Base-by-base conservation (phyloP, 2,329 filamentous ascomycete species). In the Fusarium pseudocircinatum region DNA sequence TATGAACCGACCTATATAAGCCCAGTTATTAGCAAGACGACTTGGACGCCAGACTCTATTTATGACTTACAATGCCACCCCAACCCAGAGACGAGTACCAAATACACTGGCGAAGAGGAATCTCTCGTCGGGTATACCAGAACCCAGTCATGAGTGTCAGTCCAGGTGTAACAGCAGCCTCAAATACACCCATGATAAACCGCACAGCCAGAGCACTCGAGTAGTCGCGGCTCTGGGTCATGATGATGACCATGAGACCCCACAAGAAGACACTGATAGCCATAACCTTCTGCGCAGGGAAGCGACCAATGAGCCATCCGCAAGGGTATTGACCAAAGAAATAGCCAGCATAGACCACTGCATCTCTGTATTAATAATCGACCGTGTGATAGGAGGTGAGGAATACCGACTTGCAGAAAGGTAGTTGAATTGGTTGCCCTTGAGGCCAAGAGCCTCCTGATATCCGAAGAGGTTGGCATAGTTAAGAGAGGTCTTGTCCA, bases 401-500 rank as follows among this genome's bases (percentile, higher is more conserved):
- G n/a, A 18, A 16, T 10, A 40, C 60, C 28, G 28, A 63, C 60
- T 63, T 28, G 60, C 60, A 7, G 60, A 63, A 10, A 63, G 60
- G 15, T 63, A 63, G 32, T 47, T 63, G 12, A 63, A 63, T 13
- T 63, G 60, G 14, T 47, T 60, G 12, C 60, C 60, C n/a, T 63
- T 59, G 7, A 63, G 60, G 3, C 60, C 42, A 1, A 63, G n/a
- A 7, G 60, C 60, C 18, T 47, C 60, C 12, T 63, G 60, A 24
- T 63, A 63, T 11, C 60, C 60, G 12, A 63, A 63, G 4, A 63
- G 42, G 14, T 63, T 63, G n/a, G 60, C 60, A 47, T 63, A 63
- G 60, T 63, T 63, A 3, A 63, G 53, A n/a, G 60, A 63, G 1
- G 60, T 63, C n/a, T 63, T 63, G 16, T 63, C 60, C 60, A 63